Evolutionary conservation across 768 basidiomycete genomes (phyloP), one percentile per base, ranked within the genome.

Genomic region (Boletus pseudopeckii): DNA sequence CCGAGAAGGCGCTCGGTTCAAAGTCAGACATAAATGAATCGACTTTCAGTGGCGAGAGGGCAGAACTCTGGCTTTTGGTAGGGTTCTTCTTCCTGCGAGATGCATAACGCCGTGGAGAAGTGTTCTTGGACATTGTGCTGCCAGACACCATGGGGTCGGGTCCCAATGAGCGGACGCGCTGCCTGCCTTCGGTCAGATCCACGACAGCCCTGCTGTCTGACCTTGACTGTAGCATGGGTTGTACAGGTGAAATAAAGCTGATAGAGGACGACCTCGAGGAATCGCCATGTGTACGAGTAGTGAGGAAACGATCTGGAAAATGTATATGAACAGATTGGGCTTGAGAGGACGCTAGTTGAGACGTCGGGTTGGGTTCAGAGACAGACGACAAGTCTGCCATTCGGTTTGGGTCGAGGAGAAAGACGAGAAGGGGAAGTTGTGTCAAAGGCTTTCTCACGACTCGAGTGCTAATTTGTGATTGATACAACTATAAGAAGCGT

Each of bases 1-100:
- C 82, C 1, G 86, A 86, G 69, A 89, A 86, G 32, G 72, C 69
- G 22, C 66, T 67, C 15, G 74, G 71, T 54, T 71, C 73, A 47
- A 74, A 73, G 52, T 75, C 73, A 57, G 62, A 57, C 41, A 65
- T 48, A 40, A 59, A 59, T 20, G 51, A 60, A 59, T 64, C 73
- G 52, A 57, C 61, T 61, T 58, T 73, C 22, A 58, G 53, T 10
- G 59, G 54, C 17, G 63, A 62, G 56, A 60, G 44, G 32, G 54
- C 34, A 18, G 49, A 22, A 9, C 50, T 22, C 42, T 57, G 68
- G 43, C 45, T 56, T 15, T 60, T 65, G 36, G 46, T 36, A 7
- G 44, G 50, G 26, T 45, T 51, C 41, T 62, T 67, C 56, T 53
- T 65, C 40, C 54, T 55, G 32, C 59, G 62, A 44, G 65, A 61